Evolutionary conservation across 2,329 filamentous ascomycete genomes (phyloP).

Genomic region (Fusarium sambucinum): DNA sequence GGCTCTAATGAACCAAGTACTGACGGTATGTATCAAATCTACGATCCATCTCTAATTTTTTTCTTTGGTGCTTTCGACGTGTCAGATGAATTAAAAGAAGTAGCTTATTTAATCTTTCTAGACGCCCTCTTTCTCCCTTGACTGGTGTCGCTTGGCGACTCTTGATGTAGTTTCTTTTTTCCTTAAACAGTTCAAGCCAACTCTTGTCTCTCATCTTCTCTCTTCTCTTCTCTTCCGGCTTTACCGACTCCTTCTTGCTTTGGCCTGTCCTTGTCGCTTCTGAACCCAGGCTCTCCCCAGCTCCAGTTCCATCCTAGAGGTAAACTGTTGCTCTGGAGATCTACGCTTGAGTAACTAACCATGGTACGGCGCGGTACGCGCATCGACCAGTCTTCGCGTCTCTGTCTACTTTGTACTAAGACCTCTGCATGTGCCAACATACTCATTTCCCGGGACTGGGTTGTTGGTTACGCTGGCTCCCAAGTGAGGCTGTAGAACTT

Average conservation of each 20-base stretch:
- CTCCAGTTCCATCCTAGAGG: conserved; percentile 14
- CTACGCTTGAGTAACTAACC: conserved; percentile 33
- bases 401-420: conserved; percentile 3
- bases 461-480: conserved; percentile 28
- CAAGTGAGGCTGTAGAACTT: conserved; percentile 41
- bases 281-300: conserved; percentile 28
- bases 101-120: conserved; percentile 20
- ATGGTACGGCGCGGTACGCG: conserved; percentile 28
- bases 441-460: conserved; percentile 43
- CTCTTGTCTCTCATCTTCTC: conserved; percentile 4
- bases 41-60: conserved; percentile 35
- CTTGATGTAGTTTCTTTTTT: conserved; percentile 11
- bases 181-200: neutral
- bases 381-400: conserved; percentile 28
- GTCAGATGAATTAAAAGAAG: conserved; percentile 17
- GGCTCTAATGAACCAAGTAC: conserved; percentile 18
- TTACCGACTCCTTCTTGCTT: conserved; percentile 27
- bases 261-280: conserved; percentile 32
- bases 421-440: conserved; percentile 29
- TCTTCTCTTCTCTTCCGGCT: conserved; percentile 6
- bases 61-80: conserved; percentile 27
- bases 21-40: conserved; percentile 24
- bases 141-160: conserved; percentile 14
- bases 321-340: conserved; percentile 41
- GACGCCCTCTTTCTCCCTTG: conserved; percentile 30